These are phyloP conservation scores for Aspergillus olivimuriae DNA, from an alignment of 495 filamentous ascomycete species.

Conservation along the genomic window DNA sequence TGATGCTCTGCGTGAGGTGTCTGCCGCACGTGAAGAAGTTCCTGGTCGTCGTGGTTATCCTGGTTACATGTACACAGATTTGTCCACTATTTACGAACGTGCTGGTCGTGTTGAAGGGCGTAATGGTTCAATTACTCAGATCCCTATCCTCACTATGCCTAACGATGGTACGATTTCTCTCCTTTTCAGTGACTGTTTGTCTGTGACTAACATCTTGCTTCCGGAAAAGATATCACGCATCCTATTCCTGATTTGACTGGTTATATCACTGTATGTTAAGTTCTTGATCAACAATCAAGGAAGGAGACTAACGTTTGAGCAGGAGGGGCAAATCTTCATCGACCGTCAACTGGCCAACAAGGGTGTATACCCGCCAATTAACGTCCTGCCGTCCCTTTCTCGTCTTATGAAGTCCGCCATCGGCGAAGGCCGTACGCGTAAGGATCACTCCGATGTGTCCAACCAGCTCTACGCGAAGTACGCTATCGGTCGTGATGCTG, in stretches of 20 bases:
- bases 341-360: conserved; percentile 94
- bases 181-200: conserved; percentile 8
- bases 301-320: not conserved
- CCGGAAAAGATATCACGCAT: conserved; percentile 92
- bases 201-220: not conserved
- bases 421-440: conserved; percentile 89
- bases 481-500: conserved; percentile 93
- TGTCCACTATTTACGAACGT: conserved; percentile 99
- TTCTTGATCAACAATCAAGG: not conserved
- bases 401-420: conserved; percentile 99
- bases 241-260: conserved; percentile 98
- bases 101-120: conserved; percentile 96
- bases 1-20: conserved; percentile 96
- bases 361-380: conserved; percentile 97
- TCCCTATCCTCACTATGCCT: conserved; percentile 98
- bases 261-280: conserved; percentile 65
- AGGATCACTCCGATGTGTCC: conserved; percentile 96
- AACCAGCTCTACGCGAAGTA: conserved; percentile 99
- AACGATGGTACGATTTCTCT: conserved; percentile 66
- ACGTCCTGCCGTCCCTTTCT: conserved; percentile 95
- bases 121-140: conserved; percentile 98
- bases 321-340: conserved; percentile 93
- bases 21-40: conserved; percentile 97
- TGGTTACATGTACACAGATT: conserved; percentile 99
- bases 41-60: conserved; percentile 99